Base-by-base conservation (phyloP, 169 alveolate genomes). In the Cryptosporidium ryanae region DNA sequence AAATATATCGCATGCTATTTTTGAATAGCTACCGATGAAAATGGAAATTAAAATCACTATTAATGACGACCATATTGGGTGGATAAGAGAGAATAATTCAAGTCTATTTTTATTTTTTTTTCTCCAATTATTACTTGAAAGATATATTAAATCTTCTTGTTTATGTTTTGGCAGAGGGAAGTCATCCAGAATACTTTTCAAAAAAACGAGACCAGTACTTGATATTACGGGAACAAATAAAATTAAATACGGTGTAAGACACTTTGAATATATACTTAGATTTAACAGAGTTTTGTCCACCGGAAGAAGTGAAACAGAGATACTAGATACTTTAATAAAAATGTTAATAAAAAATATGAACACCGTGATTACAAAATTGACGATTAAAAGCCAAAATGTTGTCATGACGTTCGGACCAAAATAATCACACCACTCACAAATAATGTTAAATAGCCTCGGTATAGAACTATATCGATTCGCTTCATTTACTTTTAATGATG, bases 391-490 rank as follows among this genome's bases (percentile, higher is more conserved):
- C 87, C 87, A 76, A 38, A 76, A 76, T 32, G 44, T 32, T 4
- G 71, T 76, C 87, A 76, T 59, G 17, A 61, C 59, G 18, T 55
- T 76, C 1, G 87, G 87, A 46, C 87, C 87, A 55, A 76, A 76
- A 31, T 76, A 76, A 55, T 76, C 87, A 21, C 87, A 76, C 87
- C 87, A 76, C 18, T 76, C 71, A 23, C 87, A 76, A 23, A 76
- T 32, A 44, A 76, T 76, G 63, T 76, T 76, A 23, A 76, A 76
- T 27, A 76, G 63, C 12, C 65, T 61, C 4, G 87, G 87, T 57
- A 61, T 61, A 21, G 83, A 68, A 68, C 83, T 68, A 18, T 52
- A 68, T 27, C 52, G 83, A 12, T 68, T 65, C 21, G 29, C 55
- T 52, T 68, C 83, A 31, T 68, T 44, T 29, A 68, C 59, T 68